phyloP scores from a whole-genome alignment of 2,329 filamentous ascomycete genomes.

The Aspergillus costaricaensis region DNA sequence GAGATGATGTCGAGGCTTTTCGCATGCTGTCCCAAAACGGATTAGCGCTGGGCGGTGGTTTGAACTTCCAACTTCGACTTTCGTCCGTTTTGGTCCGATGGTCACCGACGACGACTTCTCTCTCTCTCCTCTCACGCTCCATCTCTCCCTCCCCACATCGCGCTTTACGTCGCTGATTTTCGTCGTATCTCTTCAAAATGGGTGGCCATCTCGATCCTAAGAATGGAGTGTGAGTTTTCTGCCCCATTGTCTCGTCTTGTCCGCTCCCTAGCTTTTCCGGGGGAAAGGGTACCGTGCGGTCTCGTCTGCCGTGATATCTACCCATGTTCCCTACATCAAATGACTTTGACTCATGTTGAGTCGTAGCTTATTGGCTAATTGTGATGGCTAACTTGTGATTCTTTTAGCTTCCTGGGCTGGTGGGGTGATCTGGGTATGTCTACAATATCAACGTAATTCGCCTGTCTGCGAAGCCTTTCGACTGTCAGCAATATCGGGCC shows the following conservation, averaged over 20 bases:
- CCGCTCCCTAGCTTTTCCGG: slow-evolving; percentile 12
- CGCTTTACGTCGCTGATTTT: slow-evolving; percentile 17
- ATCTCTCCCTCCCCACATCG: slow-evolving; percentile 16
- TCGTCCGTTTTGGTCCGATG: slow-evolving; percentile 33
- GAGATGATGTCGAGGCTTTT: slow-evolving; percentile 42
- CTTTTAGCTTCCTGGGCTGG: slow-evolving; percentile 66
- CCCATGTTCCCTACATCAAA: neutral
- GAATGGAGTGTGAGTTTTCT: slow-evolving; percentile 46
- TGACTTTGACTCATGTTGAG: neutral
- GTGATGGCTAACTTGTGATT: slow-evolving; percentile 28
- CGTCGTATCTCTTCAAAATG: slow-evolving; percentile 35
- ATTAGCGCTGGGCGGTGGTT: slow-evolving; percentile 33
- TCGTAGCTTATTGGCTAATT: neutral
- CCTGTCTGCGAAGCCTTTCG: slow-evolving; percentile 4
- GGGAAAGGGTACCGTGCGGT: slow-evolving; percentile 11
- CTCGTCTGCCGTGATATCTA: slow-evolving; percentile 6
- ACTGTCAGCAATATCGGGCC: neutral
- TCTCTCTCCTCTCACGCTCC: slow-evolving; percentile 15
- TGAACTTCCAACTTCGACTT: slow-evolving; percentile 28
- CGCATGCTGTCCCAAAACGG: slow-evolving; percentile 34
- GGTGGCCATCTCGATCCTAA: slow-evolving; percentile 44
- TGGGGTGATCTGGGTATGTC: slow-evolving; percentile 76
- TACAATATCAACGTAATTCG: slow-evolving; percentile 15
- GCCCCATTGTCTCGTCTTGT: neutral
- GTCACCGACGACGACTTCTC: slow-evolving; percentile 28